Conservation (phyloP, 1,284 basidiomycete species). For the Cerrena zonata region DNA sequence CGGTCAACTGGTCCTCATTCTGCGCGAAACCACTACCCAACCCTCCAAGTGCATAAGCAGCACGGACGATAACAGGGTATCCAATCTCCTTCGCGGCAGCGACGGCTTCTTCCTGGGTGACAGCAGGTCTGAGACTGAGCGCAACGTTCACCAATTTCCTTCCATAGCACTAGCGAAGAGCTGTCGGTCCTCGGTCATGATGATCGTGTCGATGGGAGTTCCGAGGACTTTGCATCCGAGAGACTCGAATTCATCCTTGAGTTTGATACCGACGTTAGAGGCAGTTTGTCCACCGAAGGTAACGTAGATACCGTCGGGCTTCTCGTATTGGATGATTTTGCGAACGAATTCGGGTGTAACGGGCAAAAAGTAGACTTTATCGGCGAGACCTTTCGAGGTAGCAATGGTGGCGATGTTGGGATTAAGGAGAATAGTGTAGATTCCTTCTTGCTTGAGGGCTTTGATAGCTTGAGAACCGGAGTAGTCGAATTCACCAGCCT, state of each 20-base stretch:
- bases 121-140: conserved; percentile 84
- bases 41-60: conserved; percentile 93
- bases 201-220: conserved; percentile 95
- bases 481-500: conserved; percentile 99
- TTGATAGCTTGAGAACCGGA: conserved; percentile 99
- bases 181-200: conserved; percentile 94
- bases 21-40: conserved; percentile 93
- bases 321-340: conserved; percentile 97
- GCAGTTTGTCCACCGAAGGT: conserved; percentile 99
- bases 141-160: conserved; percentile 91
- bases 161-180: conserved; percentile 94
- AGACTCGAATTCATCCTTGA: conserved; percentile 89
- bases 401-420: conserved; percentile 99
- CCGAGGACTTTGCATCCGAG: conserved; percentile 91
- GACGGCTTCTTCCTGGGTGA: conserved; percentile 79
- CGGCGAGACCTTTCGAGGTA: conserved; percentile 92
- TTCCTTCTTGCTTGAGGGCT: conserved; percentile 96
- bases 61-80: conserved; percentile 96
- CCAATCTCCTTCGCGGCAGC: conserved; percentile 83
- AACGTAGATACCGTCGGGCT: conserved; percentile 97
- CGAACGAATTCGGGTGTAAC: conserved; percentile 97
- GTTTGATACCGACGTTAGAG: conserved; percentile 91
- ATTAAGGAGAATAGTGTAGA: conserved; percentile 97
- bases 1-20: conserved; percentile 80
- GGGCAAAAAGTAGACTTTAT: conserved; percentile 98